Evolutionary conservation across 192 early-diverging fungal genomes (phyloP), one percentile per base, ranked within the genome.

Genomic region (Chytriomyces sp.): DNA sequence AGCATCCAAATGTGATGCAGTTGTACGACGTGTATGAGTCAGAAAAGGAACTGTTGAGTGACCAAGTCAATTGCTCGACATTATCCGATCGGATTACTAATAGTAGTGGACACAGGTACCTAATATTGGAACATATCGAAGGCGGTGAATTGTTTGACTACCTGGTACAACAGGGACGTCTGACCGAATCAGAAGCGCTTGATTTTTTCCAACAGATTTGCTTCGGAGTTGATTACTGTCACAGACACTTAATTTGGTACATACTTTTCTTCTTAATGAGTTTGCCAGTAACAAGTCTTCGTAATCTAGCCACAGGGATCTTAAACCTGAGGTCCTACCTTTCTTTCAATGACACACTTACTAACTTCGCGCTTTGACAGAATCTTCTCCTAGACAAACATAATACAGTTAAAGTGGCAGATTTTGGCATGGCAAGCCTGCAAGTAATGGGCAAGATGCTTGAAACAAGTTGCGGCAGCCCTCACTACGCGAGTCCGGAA

Each of bases 151-250:
- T 91, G 65, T 91, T 91, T 75, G 89, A 91, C 44, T 85, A 91
- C 60, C 71, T 91, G 4, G 86, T 91, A 5, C 76, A 83, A 38
- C 74, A 81, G 56, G 90, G 90, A 22, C 52, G 85, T 5, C 85
- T 98, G 84, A 74, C 82, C 38, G 95, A 98, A 74, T 80, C 83
- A 59, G 94, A 96, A 70, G 94, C 91, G 0, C 82, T 95, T 44
- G 78, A 88, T 36, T 97, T 96, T 76, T 99, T 98, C 76, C 96
- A 98, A 80, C 97, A 98, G 77, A 94, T 99, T 53, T 91, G 96
- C 31, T 93, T 87, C 72, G 97, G 93, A 0, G 90, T 98, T 26
- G 94, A 95, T 72, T 98, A 92, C 74, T 97, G 95, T 74, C 98
- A 99, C 78, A 82, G 92, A 36, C 92, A 95, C 74, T 86, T 93